Base-by-base conservation (phyloP, 805 yeast genomes). In the Kluyveromyces nonfermentans region DNA sequence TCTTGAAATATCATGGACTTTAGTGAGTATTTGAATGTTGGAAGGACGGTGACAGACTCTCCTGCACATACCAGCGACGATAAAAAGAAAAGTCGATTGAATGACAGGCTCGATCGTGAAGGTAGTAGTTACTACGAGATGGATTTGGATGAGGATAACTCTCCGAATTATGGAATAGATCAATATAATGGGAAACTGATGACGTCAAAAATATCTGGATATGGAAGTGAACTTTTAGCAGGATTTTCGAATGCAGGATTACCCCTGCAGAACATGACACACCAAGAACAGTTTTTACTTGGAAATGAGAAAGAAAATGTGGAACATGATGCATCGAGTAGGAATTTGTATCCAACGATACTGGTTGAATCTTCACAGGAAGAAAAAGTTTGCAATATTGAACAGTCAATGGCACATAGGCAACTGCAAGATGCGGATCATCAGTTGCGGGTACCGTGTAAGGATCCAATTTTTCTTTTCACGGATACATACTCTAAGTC, bases 391-490 rank as follows among this genome's bases (percentile, higher is more conserved):
- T 25, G 14, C 12, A 25, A 10, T 14, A 10, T 14, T 10, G 30
- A 25, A 25, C 14, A 14, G 30, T 25, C 12, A 14, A 25, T 10
- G 12, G 9, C 12, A 25, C 9, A 10, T 25, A 25, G 12, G 12
- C 30, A 25, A 14, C 9, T 25, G 30, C 30, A 25, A 25, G 7
- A 25, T 25, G 30, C 14, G 9, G 14, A 25, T 10, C 14, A 25
- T 25, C 21, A 20, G 28, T 7, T 35, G n/a, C 21, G n/a, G 38
- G 9, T 20, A 8, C 33, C 41, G 9, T 28, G 12, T 22, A 38
- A 17, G 15, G 41, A 38, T 15, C 34, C 41, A 28, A 17, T 33
- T 25, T 38, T 38, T 30, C 22, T 38, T 14, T 38, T 28, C 34
- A 19, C 33, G 4, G 4, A 15, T 12, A 7, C 10, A 12, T 38